Evolutionary conservation across 164 flowering plant species (phyloP), one percentile per base, ranked within the genome.

Genomic region (Liquidambar formosana): DNA sequence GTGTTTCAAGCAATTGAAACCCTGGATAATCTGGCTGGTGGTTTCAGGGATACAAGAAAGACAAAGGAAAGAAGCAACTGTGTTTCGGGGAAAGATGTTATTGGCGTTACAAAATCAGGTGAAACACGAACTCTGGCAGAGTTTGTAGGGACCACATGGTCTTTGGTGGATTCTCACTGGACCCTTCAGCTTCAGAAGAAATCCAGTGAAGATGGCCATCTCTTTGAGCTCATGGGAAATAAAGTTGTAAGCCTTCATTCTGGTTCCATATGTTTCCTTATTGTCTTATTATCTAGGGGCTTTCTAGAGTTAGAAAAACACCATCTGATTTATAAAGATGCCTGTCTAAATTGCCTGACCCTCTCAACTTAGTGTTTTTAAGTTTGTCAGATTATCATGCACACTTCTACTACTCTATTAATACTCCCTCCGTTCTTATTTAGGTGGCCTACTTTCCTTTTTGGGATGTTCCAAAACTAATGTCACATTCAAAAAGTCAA

Each of bases 221-320:
- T 86, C 65, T 83, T 89, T 75, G 90, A 88, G 79, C 83, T 91
- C 33, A 61, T 65, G 46, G 95, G 96, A 41, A 48, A 72, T 63
- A 79, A 71, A 19, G 74, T 68, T 88, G 99, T 93, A 83, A 65
- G 81, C 48, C n/a, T 73, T 19, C 64, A 46, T 63, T n/a, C 62
- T 61, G 8, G 47, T 26, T 33, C 19, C 26, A 51, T 49, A 12
- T 28, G 45, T 33, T 58, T 19, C 26, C 33, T 57, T 12, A 3
- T 21, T 21, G 25, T 56, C n/a, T 52, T 5, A 16, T 38, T 47
- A 6, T n/a, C 19, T 1, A 26, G 54, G 27, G 63, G 63, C 3
- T 11, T 6, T 5, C 12, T 57, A 22, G 28, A 23, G 28, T 57
- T 25, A 2, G 22, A 11, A 23, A 12, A 22, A 57, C 13, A 27